A percentile compares a stretch with the other conserved stretches of the same genome.
Evolutionary conservation across 2,329 filamentous ascomycete species (phyloP).

Genomic region (Domatiomyces globalis): DNA sequence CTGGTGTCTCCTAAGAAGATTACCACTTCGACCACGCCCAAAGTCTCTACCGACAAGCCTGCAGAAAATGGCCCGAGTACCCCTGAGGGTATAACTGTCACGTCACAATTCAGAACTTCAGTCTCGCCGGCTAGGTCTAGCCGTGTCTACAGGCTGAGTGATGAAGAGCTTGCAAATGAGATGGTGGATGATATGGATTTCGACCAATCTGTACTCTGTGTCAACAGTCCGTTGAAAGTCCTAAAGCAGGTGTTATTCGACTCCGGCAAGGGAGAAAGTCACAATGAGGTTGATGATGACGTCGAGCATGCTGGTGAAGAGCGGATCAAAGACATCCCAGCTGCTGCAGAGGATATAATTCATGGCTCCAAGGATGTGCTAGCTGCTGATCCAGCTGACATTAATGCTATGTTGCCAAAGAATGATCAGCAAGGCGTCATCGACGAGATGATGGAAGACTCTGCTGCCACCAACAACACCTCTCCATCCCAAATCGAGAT

Average conservation of each 20-base stretch:
- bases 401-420: not conserved
- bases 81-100: slow-evolving; percentile 10
- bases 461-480: no score
- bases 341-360: slow-evolving; percentile 1
- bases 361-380: not conserved
- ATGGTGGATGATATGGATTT: slow-evolving; percentile 12
- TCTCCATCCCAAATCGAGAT: not conserved
- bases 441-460: not conserved
- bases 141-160: slow-evolving; percentile 12
- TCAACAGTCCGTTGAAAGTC: slow-evolving; percentile 14
- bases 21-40: slow-evolving; percentile 8
- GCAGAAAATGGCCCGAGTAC: not conserved
- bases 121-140: slow-evolving; percentile 12
- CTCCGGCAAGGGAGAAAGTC: not conserved
- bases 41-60: slow-evolving; percentile 1
- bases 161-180: slow-evolving; percentile 14
- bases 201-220: slow-evolving; percentile 16
- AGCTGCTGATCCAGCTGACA: not conserved
- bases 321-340: slow-evolving; percentile 12
- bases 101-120: slow-evolving; percentile 16
- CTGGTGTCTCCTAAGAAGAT: slow-evolving; percentile 28
- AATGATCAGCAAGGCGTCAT: not conserved
- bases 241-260: slow-evolving; percentile 4
- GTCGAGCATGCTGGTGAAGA: slow-evolving; percentile 4
- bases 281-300: slow-evolving; percentile 9